These are phyloP conservation scores for Circinella minor DNA, from an alignment of 371 early-diverging fungal species.

Conservation along the genomic window DNA sequence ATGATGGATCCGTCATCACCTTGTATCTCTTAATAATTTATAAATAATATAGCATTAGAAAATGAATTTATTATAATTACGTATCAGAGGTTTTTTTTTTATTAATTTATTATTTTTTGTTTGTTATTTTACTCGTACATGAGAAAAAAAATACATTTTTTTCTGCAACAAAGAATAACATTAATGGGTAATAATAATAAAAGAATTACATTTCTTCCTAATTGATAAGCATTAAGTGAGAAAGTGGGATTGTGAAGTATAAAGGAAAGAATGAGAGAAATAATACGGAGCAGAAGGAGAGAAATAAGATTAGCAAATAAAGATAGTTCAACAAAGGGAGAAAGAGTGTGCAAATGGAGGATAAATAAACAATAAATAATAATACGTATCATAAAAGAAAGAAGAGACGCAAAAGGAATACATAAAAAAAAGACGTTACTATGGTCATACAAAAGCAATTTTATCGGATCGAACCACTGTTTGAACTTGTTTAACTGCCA, in stretches of 20 bases:
- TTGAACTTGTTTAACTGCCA: constrained; percentile 24
- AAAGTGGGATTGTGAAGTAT: too few relatives aligned
- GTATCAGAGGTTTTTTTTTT: too few relatives aligned
- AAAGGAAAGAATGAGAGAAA: background rate
- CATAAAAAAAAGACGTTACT: background rate
- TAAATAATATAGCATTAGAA: background rate
- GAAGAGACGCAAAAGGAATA: background rate
- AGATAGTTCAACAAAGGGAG: too few relatives aligned
- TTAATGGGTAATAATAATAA: background rate
- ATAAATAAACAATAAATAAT: constrained; percentile 8
- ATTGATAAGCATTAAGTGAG: too few relatives aligned
- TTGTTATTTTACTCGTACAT: constrained; percentile 7
- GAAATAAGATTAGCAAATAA: background rate
- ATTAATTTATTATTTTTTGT: background rate
- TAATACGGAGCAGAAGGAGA: background rate
- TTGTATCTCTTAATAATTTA: constrained; percentile 2
- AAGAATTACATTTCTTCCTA: background rate
- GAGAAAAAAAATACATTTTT: background rate
- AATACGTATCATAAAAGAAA: background rate
- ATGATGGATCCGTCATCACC: constrained; percentile 34
- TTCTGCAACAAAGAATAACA: background rate
- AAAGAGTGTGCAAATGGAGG: too few relatives aligned
- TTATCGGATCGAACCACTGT: constrained; percentile 20
- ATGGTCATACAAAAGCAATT: background rate
- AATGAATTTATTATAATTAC: background rate